Conservation (phyloP, 805 yeast species). For the Spathaspora sp. region DNA sequence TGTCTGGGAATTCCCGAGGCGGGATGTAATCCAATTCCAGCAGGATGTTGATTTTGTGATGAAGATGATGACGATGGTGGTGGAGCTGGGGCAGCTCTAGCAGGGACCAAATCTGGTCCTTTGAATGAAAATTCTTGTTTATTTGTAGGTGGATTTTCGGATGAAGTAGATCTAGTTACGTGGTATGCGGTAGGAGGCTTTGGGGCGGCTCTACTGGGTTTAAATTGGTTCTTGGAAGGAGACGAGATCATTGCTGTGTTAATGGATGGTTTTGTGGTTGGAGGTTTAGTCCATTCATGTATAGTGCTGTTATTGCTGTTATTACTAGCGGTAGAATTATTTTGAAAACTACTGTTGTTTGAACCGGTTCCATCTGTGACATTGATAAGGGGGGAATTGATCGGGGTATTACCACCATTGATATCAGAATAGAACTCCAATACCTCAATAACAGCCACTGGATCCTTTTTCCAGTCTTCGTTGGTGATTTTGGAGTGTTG, state of each 20-base stretch:
- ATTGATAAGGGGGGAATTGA: conserved; percentile 19
- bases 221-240: conserved; percentile 18
- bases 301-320: not conserved
- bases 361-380: not conserved
- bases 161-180: conserved; percentile 11
- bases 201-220: conserved; percentile 40
- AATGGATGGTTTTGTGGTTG: conserved; percentile 16
- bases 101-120: conserved; percentile 34
- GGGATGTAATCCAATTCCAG: too few relatives aligned
- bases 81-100: conserved; percentile 56
- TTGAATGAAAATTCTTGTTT: conserved; percentile 26
- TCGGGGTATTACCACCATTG: conserved; percentile 37
- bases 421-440: conserved; percentile 51
- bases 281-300: conserved; percentile 2
- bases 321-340: not conserved
- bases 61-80: conserved; percentile 23
- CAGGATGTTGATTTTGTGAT: not conserved
- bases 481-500: conserved; percentile 58
- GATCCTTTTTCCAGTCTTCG: conserved; percentile 62
- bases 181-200: conserved; percentile 44
- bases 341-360: not conserved
- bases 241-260: conserved; percentile 42
- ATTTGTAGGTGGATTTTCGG: conserved; percentile 9
- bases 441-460: conserved; percentile 61
- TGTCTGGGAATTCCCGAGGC: conserved; percentile 19